Percentiles rank a stretch among this genome's conserved stretches.
These are phyloP conservation scores for Vaccinium macrocarpon DNA, from an alignment of 148 eudicot species.

Conservation along the genomic window DNA sequence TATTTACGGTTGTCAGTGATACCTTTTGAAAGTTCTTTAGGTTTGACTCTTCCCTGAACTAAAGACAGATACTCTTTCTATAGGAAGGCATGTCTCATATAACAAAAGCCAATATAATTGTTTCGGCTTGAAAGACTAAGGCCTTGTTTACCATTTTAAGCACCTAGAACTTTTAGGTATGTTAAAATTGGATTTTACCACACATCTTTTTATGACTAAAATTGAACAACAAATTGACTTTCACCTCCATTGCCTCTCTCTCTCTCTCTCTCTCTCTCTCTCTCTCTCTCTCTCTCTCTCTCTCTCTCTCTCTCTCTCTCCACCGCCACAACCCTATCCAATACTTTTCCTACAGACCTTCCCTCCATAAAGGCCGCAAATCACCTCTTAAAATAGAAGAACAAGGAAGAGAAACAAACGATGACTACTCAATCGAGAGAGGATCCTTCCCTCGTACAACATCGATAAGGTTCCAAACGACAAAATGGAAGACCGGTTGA, in stretches of 20 bases:
- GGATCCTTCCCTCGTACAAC: constrained; percentile 62
- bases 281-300: constrained; percentile 24
- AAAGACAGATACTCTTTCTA: too few relatives aligned
- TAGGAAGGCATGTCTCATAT: too few relatives aligned
- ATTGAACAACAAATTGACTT: too few relatives aligned
- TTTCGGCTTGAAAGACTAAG: too few relatives aligned
- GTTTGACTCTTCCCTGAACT: too few relatives aligned
- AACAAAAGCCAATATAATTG: too few relatives aligned
- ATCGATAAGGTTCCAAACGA: constrained; percentile 81
- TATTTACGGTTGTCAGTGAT: too few relatives aligned
- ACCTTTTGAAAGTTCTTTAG: too few relatives aligned
- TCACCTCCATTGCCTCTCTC: constrained; percentile 31
- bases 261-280: constrained; percentile 30
- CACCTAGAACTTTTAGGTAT: too few relatives aligned
- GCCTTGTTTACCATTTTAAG: too few relatives aligned
- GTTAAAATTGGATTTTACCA: too few relatives aligned
- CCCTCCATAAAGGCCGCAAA: constrained; percentile 62
- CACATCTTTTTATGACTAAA: too few relatives aligned
- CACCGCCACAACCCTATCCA: constrained; percentile 15
- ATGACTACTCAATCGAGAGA: constrained; percentile 38
- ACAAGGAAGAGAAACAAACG: background rate
- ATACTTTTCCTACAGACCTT: constrained; percentile 58
- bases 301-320: constrained; percentile 26
- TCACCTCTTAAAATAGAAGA: constrained; percentile 5
- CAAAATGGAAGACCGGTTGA: constrained; percentile 50